Conservation (phyloP, 129 eudicot species). For the Saussurea involucrata region DNA sequence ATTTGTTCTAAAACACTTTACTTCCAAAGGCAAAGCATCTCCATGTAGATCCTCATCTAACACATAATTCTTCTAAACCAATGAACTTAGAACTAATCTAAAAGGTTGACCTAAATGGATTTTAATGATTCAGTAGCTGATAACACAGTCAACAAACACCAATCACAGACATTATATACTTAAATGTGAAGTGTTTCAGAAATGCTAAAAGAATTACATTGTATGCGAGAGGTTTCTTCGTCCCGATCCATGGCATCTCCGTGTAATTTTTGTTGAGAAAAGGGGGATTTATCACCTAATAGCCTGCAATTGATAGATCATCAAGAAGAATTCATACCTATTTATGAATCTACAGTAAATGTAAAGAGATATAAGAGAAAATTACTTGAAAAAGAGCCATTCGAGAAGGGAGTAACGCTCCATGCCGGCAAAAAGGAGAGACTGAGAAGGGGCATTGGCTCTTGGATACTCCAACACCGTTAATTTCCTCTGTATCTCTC, state of each 20-base stretch:
- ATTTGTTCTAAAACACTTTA: not conserved
- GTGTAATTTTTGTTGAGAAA: constrained; percentile 87
- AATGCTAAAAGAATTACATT: constrained; percentile 41
- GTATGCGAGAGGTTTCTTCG: constrained; percentile 94
- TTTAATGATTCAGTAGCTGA: not conserved
- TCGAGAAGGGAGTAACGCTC: constrained; percentile 99
- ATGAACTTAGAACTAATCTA: constrained; percentile 1
- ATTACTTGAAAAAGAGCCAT: constrained; percentile 94
- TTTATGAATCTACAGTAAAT: not conserved
- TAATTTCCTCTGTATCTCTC: constrained; percentile 83
- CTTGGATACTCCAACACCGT: constrained; percentile 69
- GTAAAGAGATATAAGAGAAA: not conserved
- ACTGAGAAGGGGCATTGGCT: constrained; percentile 93
- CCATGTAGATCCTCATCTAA: not conserved
- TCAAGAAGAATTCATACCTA: not conserved
- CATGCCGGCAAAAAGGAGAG: constrained; percentile 98
- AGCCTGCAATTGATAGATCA: constrained; percentile 47
- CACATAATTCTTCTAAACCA: not conserved
- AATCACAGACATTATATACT: not conserved
- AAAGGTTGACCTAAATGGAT: not conserved
- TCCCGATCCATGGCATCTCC: constrained; percentile 95
- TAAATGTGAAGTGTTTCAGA: not conserved
- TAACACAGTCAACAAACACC: constrained; percentile 1
- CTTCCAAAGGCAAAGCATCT: constrained; percentile 1
- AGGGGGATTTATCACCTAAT: constrained; percentile 93